These are phyloP conservation scores for Conticribra guillardii DNA, from an alignment of 108 stramenopile genomes.

Conservation along the genomic window DNA sequence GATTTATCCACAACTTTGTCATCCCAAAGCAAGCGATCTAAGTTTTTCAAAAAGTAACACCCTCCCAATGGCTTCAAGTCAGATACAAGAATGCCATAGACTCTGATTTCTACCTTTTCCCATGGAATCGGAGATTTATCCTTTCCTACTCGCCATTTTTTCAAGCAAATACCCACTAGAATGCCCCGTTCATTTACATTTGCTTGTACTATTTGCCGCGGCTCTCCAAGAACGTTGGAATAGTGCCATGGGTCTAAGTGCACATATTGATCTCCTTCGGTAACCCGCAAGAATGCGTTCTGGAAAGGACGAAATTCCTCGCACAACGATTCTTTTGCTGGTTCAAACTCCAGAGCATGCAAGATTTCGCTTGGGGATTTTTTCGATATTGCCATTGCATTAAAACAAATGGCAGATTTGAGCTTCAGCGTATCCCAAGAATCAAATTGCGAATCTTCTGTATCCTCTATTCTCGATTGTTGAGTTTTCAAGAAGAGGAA, in stretches of 20 bases:
- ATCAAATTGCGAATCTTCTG: neutral
- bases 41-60: constrained; percentile 23
- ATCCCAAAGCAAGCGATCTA: constrained; percentile 19
- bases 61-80: constrained; percentile 23
- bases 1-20: neutral
- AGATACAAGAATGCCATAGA: constrained; percentile 27
- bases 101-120: constrained; percentile 14
- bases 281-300: constrained; percentile 13
- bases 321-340: constrained; percentile 16
- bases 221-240: neutral
- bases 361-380: neutral
- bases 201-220: neutral
- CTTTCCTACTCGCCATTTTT: constrained; percentile 3
- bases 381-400: constrained; percentile 1
- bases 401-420: constrained; percentile 8
- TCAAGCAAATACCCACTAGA: constrained; percentile 23
- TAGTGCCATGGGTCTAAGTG: neutral
- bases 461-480: neutral
- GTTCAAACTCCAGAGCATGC: constrained; percentile 1
- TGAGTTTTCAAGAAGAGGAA: constrained; percentile 30
- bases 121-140: constrained; percentile 10
- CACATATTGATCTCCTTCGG: neutral
- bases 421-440: constrained; percentile 14
- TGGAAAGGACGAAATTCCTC: constrained; percentile 25
- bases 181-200: neutral